Base-by-base conservation (phyloP, 2,329 filamentous ascomycete species). In the Leptographium procerum region DNA sequence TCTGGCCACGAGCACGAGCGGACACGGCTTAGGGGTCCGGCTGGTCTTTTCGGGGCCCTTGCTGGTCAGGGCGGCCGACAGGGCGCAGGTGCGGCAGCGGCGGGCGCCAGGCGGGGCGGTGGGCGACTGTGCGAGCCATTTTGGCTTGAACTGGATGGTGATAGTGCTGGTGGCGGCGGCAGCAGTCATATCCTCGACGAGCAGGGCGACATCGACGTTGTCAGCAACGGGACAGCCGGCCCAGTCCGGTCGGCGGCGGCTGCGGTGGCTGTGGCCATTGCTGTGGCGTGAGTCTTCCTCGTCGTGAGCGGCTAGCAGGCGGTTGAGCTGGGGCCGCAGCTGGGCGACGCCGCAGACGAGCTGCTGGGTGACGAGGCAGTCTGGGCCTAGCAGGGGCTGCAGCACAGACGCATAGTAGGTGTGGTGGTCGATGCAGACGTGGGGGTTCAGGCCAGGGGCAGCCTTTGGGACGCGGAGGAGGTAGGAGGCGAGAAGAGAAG, bases 51-150 rank as follows among this genome's bases (percentile, higher is more conserved):
- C 33, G 14, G 22, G 31, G 16, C 33, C 22, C n/a, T 40, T 9
- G 14, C 34, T 43, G 53, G 53, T 9, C 28, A n/a, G 52, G 19
- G 50, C 22, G 13, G 72, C 71, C 58, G 76, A 72, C 52, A 73
- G 73, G 43, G 89, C 89, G 68, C 89, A 94, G 45, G 86, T 90
- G 34, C 89, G 83, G 71, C 89, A 94, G 55, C 87, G 77, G 55
- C 75, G 79, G 47, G 87, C 81, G 31, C 73, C 70, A 0, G 67
- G 29, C 1, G 88, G 89, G 0, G 88, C 88, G 43, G 82, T 84
- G 4, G 85, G 87, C 2, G 88, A 91, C 68, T 91, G 88, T 10
- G 78, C 73, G 29, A 94, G 79, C 89, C 89, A 94, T 71, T 94
- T 94, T 16, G 89, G 88, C 69, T 94, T 94, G 72, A 92, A 87